Evolutionary conservation across 371 early-diverging fungal species (phyloP).

Genomic region (Syncephalis fuscata): DNA sequence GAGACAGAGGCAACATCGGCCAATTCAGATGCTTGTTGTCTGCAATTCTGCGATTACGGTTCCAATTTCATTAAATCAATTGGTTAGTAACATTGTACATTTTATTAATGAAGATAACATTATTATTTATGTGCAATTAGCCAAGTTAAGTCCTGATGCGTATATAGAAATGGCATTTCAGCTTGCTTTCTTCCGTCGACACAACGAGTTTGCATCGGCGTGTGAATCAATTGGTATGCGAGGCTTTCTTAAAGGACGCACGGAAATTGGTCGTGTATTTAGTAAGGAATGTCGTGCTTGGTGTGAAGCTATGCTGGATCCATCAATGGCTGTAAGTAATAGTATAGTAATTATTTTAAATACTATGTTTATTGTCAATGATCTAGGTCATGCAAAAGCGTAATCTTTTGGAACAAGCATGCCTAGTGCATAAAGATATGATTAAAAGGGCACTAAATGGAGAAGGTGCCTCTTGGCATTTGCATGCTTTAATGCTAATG

Average conservation of each 20-base stretch:
- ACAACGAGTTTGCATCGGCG: constrained; percentile 38
- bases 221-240: constrained; percentile 78
- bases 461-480: too few species aligned
- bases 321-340: constrained; percentile 8
- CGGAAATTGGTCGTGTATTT: constrained; percentile 68
- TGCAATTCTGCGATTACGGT: constrained; percentile 46
- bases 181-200: constrained; percentile 57
- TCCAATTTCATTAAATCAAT: constrained; percentile 43
- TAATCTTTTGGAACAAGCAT: too few species aligned
- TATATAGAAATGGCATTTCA: constrained; percentile 79
- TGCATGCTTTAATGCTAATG: too few species aligned
- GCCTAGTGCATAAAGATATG: too few species aligned
- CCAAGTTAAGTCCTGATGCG: constrained; percentile 64
- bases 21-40: background rate
- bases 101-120: too few species aligned
- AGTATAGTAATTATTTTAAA: too few species aligned
- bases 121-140: too few species aligned
- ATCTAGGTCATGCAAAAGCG: too few species aligned
- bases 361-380: too few species aligned
- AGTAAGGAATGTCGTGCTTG: constrained; percentile 43
- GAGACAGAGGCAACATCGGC: too few species aligned
- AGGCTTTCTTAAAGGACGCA: constrained; percentile 61
- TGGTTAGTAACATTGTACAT: constrained; percentile 29
- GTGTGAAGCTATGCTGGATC: constrained; percentile 42
- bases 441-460: too few species aligned